Evolutionary conservation across 1,284 basidiomycete species (phyloP), one percentile per base, ranked within the genome.

Genomic region (Irpex rosettiformis): DNA sequence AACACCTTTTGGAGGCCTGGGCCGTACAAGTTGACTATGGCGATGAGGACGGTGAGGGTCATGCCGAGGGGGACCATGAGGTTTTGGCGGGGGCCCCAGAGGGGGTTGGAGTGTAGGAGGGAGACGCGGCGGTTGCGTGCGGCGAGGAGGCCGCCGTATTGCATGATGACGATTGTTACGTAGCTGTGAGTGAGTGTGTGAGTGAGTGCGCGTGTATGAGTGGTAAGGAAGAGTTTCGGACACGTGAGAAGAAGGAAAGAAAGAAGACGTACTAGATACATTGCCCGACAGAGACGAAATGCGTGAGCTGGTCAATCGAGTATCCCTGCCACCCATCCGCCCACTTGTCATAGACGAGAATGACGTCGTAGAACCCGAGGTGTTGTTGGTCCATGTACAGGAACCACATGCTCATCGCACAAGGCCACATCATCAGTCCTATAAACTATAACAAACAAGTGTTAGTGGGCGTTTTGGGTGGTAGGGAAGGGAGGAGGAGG

Each of bases 171-270:
- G 52, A 67, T 65, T 4, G 66, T 62, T 52, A 89, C 81, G 42
- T 89, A 76, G 29, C 82, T 24, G 83, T 82, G 70, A 83, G 85
- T 68, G 72, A 37, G 22, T 24, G 8, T n/a, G n/a, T n/a, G n/a
- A n/a, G n/a, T n/a, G n/a, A n/a, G n/a, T n/a, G n/a, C n/a, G n/a
- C n/a, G n/a, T n/a, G n/a, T n/a, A n/a, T n/a, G n/a, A n/a, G n/a
- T n/a, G n/a, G n/a, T n/a, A n/a, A n/a, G n/a, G n/a, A n/a, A n/a
- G n/a, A n/a, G n/a, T n/a, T n/a, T n/a, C n/a, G n/a, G n/a, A n/a
- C n/a, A n/a, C n/a, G n/a, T n/a, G n/a, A n/a, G n/a, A n/a, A n/a
- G n/a, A n/a, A n/a, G n/a, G n/a, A n/a, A n/a, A n/a, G n/a, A n/a
- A n/a, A n/a, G n/a, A 13, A 6, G 1, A 73, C 75, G 43, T 59